A percentile compares a stretch with the other conserved stretches of the same genome.
Evolutionary conservation across 2,329 filamentous ascomycete genomes (phyloP).

Genomic region (Sporothrix dimorphospora): DNA sequence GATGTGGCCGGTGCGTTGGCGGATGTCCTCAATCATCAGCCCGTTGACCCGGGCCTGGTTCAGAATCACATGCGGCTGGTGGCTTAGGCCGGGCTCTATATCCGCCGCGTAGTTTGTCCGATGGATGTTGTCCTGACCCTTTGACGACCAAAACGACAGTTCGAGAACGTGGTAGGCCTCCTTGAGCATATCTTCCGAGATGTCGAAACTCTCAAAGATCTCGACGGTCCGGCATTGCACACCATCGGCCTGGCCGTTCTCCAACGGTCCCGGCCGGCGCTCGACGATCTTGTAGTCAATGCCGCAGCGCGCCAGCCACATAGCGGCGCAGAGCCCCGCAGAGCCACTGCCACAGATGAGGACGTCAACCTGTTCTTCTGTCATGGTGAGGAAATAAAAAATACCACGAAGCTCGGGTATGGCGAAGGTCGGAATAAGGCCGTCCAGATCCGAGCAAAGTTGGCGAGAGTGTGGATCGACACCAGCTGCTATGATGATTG

Average conservation of each 20-base stretch:
- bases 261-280: constrained; percentile 55
- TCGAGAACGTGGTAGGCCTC: constrained; percentile 62
- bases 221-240: constrained; percentile 64
- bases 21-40: constrained; percentile 56
- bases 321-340: constrained; percentile 62
- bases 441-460: no score
- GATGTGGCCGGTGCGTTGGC: constrained; percentile 42
- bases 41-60: constrained; percentile 59
- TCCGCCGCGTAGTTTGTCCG: constrained; percentile 56
- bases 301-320: constrained; percentile 63
- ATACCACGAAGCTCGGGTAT: background rate
- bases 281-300: constrained; percentile 62
- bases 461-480: no score
- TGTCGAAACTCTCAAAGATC: constrained; percentile 61
- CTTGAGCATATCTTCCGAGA: constrained; percentile 56
- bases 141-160: constrained; percentile 58
- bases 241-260: constrained; percentile 64
- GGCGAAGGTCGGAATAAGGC: background rate
- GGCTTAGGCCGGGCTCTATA: constrained; percentile 53
- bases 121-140: constrained; percentile 39
- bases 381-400: background rate
- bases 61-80: constrained; percentile 59
- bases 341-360: constrained; percentile 65
- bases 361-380: constrained; percentile 47
- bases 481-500: no score